phyloP scores from a whole-genome alignment of 331 rosid species.

The Cydonia oblonga region DNA sequence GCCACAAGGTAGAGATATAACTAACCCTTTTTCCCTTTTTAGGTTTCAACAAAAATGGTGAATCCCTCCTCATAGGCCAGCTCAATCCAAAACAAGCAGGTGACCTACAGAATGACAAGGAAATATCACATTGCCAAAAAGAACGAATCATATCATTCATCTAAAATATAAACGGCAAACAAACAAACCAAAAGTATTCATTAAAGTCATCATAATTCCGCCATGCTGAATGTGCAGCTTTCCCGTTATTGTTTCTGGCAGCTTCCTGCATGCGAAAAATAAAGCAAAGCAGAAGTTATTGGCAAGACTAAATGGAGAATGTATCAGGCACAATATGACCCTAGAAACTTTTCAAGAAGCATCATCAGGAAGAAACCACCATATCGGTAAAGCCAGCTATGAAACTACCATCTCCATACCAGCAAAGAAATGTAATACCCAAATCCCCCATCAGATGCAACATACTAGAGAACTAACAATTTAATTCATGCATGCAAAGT shows the following conservation, averaged over 20 bases:
- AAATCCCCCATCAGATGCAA: neutral
- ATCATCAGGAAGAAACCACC: neutral
- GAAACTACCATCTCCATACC: neutral
- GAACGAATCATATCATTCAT: constrained; percentile 1
- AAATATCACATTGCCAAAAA: neutral
- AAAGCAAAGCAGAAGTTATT: neutral
- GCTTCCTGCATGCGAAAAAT: constrained; percentile 56
- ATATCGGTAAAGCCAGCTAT: neutral
- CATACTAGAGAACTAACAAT: neutral
- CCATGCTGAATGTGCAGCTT: constrained; percentile 97
- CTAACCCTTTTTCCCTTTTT: constrained; percentile 66
- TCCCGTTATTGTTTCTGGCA: constrained; percentile 56
- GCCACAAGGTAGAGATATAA: constrained; percentile 4
- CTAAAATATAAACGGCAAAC: neutral
- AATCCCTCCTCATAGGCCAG: constrained; percentile 65
- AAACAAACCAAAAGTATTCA: constrained; percentile 88
- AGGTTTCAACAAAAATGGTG: constrained; percentile 52
- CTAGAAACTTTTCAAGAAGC: neutral
- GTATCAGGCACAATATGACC: neutral
- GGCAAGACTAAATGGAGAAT: neutral
- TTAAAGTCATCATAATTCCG: constrained; percentile 96
- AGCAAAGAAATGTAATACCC: neutral
- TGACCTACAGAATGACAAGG: constrained; percentile 55
- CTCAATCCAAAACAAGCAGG: constrained; percentile 73
- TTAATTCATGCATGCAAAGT: neutral